phyloP scores from a whole-genome alignment of 306 rosid genomes.

The Parietaria judaica region DNA sequence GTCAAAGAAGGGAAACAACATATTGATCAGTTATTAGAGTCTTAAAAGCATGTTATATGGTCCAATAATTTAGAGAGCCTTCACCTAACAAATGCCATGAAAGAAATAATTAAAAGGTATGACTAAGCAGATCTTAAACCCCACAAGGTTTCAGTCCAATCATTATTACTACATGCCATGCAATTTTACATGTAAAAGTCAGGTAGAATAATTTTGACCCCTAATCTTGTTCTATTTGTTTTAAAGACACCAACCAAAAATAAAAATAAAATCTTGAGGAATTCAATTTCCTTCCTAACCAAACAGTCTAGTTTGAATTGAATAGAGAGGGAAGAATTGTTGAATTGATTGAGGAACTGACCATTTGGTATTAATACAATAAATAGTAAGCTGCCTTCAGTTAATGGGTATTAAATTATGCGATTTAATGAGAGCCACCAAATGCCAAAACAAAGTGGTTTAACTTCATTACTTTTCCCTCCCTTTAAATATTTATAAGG shows the following conservation, averaged over 20 bases:
- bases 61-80: no score
- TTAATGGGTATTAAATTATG: conserved; percentile 19
- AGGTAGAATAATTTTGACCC: background rate
- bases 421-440: conserved; percentile 33
- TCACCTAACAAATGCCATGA: conserved; percentile 1
- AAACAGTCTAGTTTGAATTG: background rate
- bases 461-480: conserved; percentile 6
- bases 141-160: conserved; percentile 6
- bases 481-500: conserved; percentile 4
- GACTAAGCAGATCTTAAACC: background rate
- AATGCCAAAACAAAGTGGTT: conserved; percentile 19
- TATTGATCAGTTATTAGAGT: no score
- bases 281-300: conserved; percentile 10
- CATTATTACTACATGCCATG: background rate
- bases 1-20: no score
- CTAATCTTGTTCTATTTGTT: background rate
- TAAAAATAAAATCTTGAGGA: background rate
- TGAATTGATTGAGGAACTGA: conserved; percentile 24
- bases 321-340: conserved; percentile 4
- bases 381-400: conserved; percentile 28
- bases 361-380: conserved; percentile 18
- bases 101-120: background rate
- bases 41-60: no score
- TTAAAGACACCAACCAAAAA: no score
- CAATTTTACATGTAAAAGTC: conserved; percentile 1